phyloP scores from a whole-genome alignment of 345 rosid species.

The Leavenworthia alabamica region DNA sequence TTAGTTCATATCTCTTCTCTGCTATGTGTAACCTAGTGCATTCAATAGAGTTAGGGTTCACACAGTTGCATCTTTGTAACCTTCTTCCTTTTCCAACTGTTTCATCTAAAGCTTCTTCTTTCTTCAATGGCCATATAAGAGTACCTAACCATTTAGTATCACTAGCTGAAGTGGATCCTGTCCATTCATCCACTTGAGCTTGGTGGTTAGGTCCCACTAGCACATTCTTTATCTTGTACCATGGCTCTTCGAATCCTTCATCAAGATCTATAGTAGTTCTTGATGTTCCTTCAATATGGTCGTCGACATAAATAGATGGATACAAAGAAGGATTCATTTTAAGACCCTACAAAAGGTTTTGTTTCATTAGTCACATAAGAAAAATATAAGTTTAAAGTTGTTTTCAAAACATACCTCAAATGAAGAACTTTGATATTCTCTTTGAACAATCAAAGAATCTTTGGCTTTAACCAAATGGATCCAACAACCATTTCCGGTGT shows the following conservation, averaged over 20 bases:
- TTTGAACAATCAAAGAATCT: conserved; percentile 36
- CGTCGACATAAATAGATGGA: conserved; percentile 51
- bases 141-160: conserved; percentile 71
- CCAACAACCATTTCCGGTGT: conserved; percentile 35
- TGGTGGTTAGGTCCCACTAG: conserved; percentile 54
- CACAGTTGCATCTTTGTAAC: conserved; percentile 49
- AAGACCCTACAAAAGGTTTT: conserved; percentile 39
- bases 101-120: conserved; percentile 15
- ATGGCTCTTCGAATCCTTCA: conserved; percentile 7
- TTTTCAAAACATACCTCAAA: conserved; percentile 26
- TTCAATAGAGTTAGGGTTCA: conserved; percentile 37
- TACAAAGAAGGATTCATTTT: conserved; percentile 30
- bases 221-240: conserved; percentile 18
- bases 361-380: neutral
- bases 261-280: neutral
- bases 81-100: conserved; percentile 60
- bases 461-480: conserved; percentile 44
- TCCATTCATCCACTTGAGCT: conserved; percentile 66
- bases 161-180: conserved; percentile 38
- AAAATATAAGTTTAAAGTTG: neutral
- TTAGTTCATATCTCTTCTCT: conserved; percentile 58
- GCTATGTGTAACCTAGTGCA: conserved; percentile 66
- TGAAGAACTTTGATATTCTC: conserved; percentile 17
- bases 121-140: conserved; percentile 43
- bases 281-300: conserved; percentile 1